Percentiles rank a stretch among this genome's conserved stretches.
These are phyloP conservation scores for Tetrahymena elliotti DNA, from an alignment of 73 alveolate genomes.

Conservation along the genomic window DNA sequence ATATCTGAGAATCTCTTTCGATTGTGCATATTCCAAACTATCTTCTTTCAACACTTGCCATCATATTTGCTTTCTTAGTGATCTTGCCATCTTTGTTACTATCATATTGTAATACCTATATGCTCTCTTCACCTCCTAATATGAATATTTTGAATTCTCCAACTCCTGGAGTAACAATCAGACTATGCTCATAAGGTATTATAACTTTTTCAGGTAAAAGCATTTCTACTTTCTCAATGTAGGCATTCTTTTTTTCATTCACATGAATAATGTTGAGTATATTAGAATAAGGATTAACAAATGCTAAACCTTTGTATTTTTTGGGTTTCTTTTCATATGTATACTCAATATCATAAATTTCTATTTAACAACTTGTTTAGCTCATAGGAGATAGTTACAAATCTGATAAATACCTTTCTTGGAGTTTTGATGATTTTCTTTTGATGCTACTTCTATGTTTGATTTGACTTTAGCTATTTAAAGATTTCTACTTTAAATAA, in stretches of 20 bases:
- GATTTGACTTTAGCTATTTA: background rate
- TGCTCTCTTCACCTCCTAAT: background rate
- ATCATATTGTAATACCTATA: background rate
- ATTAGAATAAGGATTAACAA: background rate
- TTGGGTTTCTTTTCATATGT: background rate
- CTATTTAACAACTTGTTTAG: background rate
- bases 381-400: background rate
- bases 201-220: background rate
- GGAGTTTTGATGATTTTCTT: background rate
- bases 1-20: background rate
- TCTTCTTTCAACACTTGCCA: background rate
- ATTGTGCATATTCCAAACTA: background rate
- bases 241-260: background rate
- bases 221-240: background rate
- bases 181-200: background rate
- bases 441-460: background rate
- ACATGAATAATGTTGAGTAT: background rate
- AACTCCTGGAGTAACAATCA: background rate
- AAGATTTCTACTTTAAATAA: background rate
- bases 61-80: background rate
- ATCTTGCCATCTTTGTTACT: background rate
- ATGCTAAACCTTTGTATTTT: background rate
- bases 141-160: background rate
- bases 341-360: background rate
- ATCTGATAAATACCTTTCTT: background rate